Conservation (phyloP, 2,329 filamentous ascomycete species). For the Chrysoporthe deuterocubensis region DNA sequence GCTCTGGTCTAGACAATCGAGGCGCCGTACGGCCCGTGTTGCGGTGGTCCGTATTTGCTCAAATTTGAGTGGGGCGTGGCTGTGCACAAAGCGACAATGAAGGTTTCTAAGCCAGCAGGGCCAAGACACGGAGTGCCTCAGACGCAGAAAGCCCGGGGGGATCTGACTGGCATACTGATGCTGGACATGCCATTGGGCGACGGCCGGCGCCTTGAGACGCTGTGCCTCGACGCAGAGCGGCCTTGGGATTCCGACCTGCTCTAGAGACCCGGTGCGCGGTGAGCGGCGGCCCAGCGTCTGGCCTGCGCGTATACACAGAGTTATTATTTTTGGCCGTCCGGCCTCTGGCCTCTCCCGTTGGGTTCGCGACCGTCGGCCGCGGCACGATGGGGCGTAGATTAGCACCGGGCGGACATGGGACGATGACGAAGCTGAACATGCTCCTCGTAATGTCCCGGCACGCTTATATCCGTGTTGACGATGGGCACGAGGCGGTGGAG, state of each 20-base stretch:
- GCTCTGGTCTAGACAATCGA: background rate
- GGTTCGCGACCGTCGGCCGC: background rate
- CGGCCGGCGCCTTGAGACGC: constrained; percentile 18
- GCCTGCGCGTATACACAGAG: background rate
- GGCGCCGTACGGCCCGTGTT: background rate
- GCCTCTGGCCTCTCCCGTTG: background rate
- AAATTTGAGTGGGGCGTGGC: constrained; percentile 28
- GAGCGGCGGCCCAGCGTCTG: background rate
- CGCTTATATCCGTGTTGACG: constrained; percentile 5
- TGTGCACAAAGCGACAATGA: constrained; percentile 25
- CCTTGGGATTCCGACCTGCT: background rate
- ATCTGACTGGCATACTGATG: constrained; percentile 1
- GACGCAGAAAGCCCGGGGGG: constrained; percentile 10
- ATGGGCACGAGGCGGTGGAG: background rate
- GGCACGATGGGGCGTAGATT: background rate
- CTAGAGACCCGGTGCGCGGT: background rate
- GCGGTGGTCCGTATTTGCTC: constrained; percentile 5
- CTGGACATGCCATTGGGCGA: constrained; percentile 21
- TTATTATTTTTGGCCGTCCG: constrained; percentile 17
- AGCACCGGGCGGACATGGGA: background rate
- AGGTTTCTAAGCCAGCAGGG: background rate
- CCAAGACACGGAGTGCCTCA: constrained; percentile 24
- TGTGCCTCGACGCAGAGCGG: background rate
- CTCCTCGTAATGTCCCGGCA: constrained; percentile 10
- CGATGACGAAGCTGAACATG: constrained; percentile 16